These are phyloP conservation scores for Obelidium mucronatum DNA, from an alignment of 192 early-diverging fungal genomes.

Conservation along the genomic window DNA sequence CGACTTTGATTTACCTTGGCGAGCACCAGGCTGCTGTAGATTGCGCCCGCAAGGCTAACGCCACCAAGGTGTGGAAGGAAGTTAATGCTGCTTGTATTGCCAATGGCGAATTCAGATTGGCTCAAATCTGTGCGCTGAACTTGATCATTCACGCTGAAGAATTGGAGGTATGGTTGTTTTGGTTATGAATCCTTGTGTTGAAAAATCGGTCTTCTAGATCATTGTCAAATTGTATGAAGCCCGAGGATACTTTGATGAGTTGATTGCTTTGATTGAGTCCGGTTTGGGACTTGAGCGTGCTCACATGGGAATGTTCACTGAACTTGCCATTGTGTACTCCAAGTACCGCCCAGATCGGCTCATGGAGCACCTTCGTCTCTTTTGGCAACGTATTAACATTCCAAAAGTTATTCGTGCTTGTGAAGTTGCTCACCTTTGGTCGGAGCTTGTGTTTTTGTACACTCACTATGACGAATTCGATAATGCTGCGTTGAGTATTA, in stretches of 20 bases:
- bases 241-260: conserved; percentile 90
- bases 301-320: conserved; percentile 99
- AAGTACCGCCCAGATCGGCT: conserved; percentile 94
- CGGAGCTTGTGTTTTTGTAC: conserved; percentile 97
- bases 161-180: conserved; percentile 62
- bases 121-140: conserved; percentile 97
- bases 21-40: conserved; percentile 98
- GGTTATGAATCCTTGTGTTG: conserved; percentile 10
- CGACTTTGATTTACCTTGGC: conserved; percentile 93
- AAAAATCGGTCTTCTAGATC: conserved; percentile 42
- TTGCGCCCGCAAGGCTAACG: conserved; percentile 98
- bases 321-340: conserved; percentile 96
- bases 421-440: conserved; percentile 93
- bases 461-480: conserved; percentile 99
- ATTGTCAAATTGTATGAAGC: conserved; percentile 88
- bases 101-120: conserved; percentile 93
- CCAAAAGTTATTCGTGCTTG: conserved; percentile 98
- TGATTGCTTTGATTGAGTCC: conserved; percentile 89
- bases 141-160: conserved; percentile 98
- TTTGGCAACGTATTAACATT: conserved; percentile 98
- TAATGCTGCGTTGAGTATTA: conserved; percentile 96
- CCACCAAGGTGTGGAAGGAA: conserved; percentile 99
- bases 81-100: conserved; percentile 96
- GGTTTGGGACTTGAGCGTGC: conserved; percentile 96
- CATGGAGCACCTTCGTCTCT: conserved; percentile 97